Base-by-base conservation (phyloP, 148 eudicot species). In the Salicornia ramosissima region DNA sequence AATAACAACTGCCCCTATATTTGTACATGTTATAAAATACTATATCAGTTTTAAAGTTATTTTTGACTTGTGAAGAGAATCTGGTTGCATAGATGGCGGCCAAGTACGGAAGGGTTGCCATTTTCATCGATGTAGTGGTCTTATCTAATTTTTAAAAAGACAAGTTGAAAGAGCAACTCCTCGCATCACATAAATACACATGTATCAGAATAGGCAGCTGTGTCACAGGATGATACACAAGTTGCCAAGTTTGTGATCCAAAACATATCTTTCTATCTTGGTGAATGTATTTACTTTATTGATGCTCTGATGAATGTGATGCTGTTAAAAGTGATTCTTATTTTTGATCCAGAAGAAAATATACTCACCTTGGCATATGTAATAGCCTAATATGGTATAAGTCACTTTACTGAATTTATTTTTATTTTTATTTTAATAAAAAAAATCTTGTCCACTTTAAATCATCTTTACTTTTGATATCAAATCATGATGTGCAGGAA, bases 381-480 rank as follows among this genome's bases (percentile, higher is more conserved):
- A 63, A 61, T 46, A 73, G 57, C 54, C 31, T 22, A 19, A 49
- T 4, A 49, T 40, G 62, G 31, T 43, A 22, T 25, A 53, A 42
- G 45, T 24, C 52, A 54, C 69, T 52, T 77, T 67, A 52, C 67
- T 68, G 43, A 55, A 64, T 33, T 59, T 13, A 63, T 72, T 68
- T 73, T 68, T 78, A 63, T 36, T 36, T 36, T 36, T 36, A 36
- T n/a, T n/a, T n/a, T n/a, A n/a, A n/a, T n/a, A n/a, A n/a, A n/a
- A n/a, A n/a, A 36, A 3, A 36, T 68, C 77, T 45, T 45, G 61
- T 78, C 71, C 65, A 59, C 74, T 40, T 59, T 68, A 34, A 56
- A 77, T 77, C 68, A 61, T 65, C 65, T 46, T 53, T 26, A 51
- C 72, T 77, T 56, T 34, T 68, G 65, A 73, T 66, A 68, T 73